Evolutionary conservation across 2,329 filamentous ascomycete species (phyloP), one percentile per base, ranked within the genome.

Genomic region (Elsinoe fawcettii): DNA sequence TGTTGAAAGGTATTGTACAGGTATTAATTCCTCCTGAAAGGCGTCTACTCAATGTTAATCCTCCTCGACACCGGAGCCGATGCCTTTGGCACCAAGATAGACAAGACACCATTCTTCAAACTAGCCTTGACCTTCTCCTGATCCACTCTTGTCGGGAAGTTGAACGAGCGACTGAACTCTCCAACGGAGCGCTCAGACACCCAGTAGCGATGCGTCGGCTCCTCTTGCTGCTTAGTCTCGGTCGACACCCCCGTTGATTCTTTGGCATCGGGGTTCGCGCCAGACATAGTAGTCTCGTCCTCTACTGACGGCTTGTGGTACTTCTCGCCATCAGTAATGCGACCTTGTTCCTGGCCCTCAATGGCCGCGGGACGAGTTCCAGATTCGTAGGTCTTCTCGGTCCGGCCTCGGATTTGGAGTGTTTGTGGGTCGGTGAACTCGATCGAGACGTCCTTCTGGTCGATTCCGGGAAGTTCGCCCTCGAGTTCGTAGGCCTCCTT

Each of bases 381-480:
- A 37, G 81, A 73, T 59, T 81, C 80, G 71, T 82, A 80, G 62
- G 74, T 74, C 63, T 84, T 81, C 72, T 90, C 87, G 57, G 83
- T 79, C 62, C 78, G 82, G 66, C 88, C 88, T 58, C 81, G 82
- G 69, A 93, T 77, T 61, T 82, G 78, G 43, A 92, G 74, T 14
- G 86, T 90, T 73, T 88, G 84, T 41, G 80, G 76, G 68, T 92
- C 87, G 59, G 82, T 84, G 77, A 91, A 92, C 67, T 92, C 87
- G 67, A 92, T 87, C 68, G 80, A 76, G 66, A 93, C 76, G 66
- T 90, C 77, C 64, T 88, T 83, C 73, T 88, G 87, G 61, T 81
- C 80, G 64, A 91, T 77, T 57, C 88, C 88, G 0, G 88, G 85
- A 5, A 92, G 81, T 71, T 92, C 88, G 65, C 88, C 88, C 65